Evolutionary conservation across 345 rosid species (phyloP), one percentile per base, ranked within the genome.

Genomic region (Leavenworthia alabamica): DNA sequence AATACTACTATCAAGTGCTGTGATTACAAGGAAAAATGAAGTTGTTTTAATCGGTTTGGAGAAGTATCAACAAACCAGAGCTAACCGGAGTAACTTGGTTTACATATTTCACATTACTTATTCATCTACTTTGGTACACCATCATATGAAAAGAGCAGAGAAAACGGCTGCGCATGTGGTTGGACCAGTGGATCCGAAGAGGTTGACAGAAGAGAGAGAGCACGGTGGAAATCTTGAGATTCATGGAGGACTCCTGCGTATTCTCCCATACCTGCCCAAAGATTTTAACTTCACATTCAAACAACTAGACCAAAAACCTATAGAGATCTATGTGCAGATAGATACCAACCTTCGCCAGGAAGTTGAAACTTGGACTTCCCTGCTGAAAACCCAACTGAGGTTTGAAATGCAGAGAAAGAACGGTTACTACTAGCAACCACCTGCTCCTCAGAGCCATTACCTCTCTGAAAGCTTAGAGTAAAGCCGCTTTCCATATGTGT

Each of bases 171-270:
- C n/a, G 24, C 16, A 26, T 66, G 71, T 46, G 71, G 39, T 61
- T 68, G 37, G 10, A 33, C 60, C 67, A 50, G 17, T 8, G 29
- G 56, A 53, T 15, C 52, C 67, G 81, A 77, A 69, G 80, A 80
- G 36, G 81, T 89, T 92, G 98, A 89, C 98, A 92, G 95, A 92
- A 92, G 97, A 92, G 97, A 92, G 98, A 86, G 96, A 89, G 97
- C 98, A 86, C 89, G 78, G 31, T 82, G 83, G 73, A 78, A 50
- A 47, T 85, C 90, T 70, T 75, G 93, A 8, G 93, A 52, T n/a
- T 71, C 72, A 57, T 78, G 86, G 78, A 72, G 74, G 50, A 56
- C 77, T 46, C 78, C 63, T 24, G 75, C 49, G 28, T 80, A 68
- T 72, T 76, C 86, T 66, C 78, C 88, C 37, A 73, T 45, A 68